Conservation (phyloP, 2,329 filamentous ascomycete species). For the Akanthomyces lecanii region DNA sequence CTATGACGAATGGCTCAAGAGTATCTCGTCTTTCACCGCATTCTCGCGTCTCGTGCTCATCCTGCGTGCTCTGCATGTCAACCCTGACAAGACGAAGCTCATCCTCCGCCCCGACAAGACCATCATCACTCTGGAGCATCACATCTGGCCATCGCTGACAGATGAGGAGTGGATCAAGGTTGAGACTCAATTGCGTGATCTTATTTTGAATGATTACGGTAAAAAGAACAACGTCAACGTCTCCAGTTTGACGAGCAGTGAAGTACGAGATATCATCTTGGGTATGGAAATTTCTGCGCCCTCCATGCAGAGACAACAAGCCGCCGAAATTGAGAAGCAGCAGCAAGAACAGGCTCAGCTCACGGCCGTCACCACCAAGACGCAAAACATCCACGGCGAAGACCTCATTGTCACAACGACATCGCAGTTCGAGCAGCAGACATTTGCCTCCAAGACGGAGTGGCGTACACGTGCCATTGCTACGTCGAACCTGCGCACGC, state of each 20-base stretch:
- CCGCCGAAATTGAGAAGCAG: conserved; percentile 98
- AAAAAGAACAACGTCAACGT: conserved; percentile 99
- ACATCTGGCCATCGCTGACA: conserved; percentile 92
- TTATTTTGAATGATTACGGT: conserved; percentile 97
- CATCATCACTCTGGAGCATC: conserved; percentile 96
- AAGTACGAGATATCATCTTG: conserved; percentile 96
- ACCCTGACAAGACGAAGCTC: conserved; percentile 97
- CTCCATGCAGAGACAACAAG: conserved; percentile 96
- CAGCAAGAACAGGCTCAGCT: conserved; percentile 95
- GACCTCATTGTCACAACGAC: conserved; percentile 98
- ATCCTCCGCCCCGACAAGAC: conserved; percentile 94
- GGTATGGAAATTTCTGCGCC: conserved; percentile 99
- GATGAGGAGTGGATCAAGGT: conserved; percentile 99
- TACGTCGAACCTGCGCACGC: conserved; percentile 87
- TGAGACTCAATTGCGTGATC: conserved; percentile 90
- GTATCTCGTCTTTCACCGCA: conserved; percentile 95
- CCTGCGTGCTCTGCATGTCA: conserved; percentile 90
- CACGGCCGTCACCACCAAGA: conserved; percentile 96
- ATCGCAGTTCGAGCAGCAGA: conserved; percentile 95
- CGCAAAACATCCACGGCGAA: conserved; percentile 92
- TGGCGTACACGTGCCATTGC: conserved; percentile 97
- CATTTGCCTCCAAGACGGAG: conserved; percentile 97
- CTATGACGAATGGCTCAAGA: conserved; percentile 98
- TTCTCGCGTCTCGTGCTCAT: conserved; percentile 95
- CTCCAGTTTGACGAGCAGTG: conserved; percentile 89